Percentiles rank a stretch among this genome's conserved stretches.
These are phyloP conservation scores for Zopfochytrium polystomum DNA, from an alignment of 371 early-diverging fungal species.

Conservation along the genomic window DNA sequence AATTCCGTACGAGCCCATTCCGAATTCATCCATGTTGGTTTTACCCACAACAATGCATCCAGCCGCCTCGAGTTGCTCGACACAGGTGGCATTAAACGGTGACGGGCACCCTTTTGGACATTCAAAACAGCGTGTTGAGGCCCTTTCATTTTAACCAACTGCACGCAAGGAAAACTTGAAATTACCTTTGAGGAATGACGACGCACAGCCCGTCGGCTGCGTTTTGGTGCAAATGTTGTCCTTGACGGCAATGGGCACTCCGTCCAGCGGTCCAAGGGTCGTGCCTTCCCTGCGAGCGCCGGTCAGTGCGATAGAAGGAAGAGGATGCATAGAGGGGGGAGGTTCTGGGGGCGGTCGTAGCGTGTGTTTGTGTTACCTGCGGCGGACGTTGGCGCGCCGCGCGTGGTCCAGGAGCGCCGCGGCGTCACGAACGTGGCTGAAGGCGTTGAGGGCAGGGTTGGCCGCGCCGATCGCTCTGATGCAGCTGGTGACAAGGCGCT, in stretches of 20 bases:
- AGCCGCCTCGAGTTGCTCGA: constrained; percentile 51
- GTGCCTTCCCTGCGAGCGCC: too few relatives aligned
- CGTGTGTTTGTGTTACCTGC: too few relatives aligned
- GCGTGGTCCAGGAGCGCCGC: too few relatives aligned
- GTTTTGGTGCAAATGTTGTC: constrained; percentile 66
- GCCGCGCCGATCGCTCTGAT: too few relatives aligned
- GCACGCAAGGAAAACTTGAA: background rate
- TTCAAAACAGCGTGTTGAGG: background rate
- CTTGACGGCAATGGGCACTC: constrained; percentile 65
- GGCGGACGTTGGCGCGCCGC: too few relatives aligned
- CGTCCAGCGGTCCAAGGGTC: too few relatives aligned
- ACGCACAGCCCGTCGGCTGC: constrained; percentile 68
- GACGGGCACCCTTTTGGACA: constrained; percentile 71
- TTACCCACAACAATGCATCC: constrained; percentile 81
- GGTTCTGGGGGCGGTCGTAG: too few relatives aligned
- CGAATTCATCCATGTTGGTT: constrained; percentile 95
- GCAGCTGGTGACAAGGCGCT: too few relatives aligned
- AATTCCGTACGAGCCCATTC: constrained; percentile 76
- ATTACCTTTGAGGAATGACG: constrained; percentile 62
- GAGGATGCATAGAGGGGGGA: too few relatives aligned
- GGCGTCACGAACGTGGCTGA: too few relatives aligned
- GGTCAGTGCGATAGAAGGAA: too few relatives aligned
- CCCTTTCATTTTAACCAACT: background rate
- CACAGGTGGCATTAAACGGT: constrained; percentile 77
- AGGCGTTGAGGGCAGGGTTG: too few relatives aligned